phyloP scores from a whole-genome alignment of 2,329 filamentous ascomycete species.

The Diaporthe eres region DNA sequence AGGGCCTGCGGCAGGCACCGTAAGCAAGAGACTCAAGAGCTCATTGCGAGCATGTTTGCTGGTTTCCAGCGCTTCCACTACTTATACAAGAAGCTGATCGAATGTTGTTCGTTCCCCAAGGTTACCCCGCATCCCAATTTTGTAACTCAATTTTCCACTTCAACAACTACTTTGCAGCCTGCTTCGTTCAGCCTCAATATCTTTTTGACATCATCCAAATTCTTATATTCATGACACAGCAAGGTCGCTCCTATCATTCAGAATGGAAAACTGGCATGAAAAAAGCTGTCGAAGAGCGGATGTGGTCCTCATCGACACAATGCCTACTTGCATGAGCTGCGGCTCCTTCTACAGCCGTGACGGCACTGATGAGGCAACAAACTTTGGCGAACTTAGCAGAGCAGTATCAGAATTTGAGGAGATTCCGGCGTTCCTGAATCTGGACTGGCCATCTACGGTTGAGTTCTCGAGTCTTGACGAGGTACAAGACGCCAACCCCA shows the following conservation, averaged over 20 bases:
- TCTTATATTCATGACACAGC: too few relatives aligned
- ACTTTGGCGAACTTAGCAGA: neutral
- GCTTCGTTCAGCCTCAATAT: neutral
- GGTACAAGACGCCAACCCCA: neutral
- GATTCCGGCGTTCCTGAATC: neutral
- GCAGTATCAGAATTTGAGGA: neutral
- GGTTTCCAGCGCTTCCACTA: too few relatives aligned
- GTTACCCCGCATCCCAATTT: neutral
- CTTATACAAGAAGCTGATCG: neutral
- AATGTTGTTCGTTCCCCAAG: neutral
- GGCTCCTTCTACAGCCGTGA: neutral
- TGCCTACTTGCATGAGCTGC: constrained; percentile 13
- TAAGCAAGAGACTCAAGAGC: neutral
- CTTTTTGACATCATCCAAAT: neutral
- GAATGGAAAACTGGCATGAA: neutral
- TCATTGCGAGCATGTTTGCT: too few relatives aligned
- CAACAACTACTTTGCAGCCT: neutral
- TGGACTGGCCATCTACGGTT: neutral
- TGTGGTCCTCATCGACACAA: neutral
- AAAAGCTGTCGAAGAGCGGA: neutral
- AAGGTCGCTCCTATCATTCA: too few relatives aligned
- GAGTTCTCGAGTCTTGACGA: neutral
- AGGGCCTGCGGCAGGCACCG: too few relatives aligned
- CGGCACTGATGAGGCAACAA: neutral
- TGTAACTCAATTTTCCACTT: neutral